Evolutionary conservation across 345 rosid genomes (phyloP).

Genomic region (Psidium guajava): DNA sequence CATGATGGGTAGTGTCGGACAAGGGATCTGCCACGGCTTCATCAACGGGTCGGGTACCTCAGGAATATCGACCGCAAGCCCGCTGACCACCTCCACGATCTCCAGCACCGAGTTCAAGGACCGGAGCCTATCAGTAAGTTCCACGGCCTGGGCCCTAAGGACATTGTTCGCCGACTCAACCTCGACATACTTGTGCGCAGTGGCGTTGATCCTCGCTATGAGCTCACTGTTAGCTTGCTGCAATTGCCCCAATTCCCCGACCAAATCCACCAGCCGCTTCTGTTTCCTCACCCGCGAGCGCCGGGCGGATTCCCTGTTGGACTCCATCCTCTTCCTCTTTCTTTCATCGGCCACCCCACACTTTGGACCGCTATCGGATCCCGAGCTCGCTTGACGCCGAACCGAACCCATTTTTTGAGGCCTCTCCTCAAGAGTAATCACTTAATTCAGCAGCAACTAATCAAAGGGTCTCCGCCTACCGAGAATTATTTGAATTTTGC

Average conservation of each 20-base stretch:
- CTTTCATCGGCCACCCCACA: conserved; percentile 35
- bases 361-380: conserved; percentile 50
- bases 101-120: conserved; percentile 23
- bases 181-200: conserved; percentile 21
- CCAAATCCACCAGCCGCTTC: conserved; percentile 50
- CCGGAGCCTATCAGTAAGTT: conserved; percentile 52
- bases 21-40: conserved; percentile 55
- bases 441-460: not conserved
- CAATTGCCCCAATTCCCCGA: conserved; percentile 33
- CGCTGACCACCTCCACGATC: conserved; percentile 50
- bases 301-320: conserved; percentile 84
- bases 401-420: conserved; percentile 22
- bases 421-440: not conserved
- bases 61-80: conserved; percentile 44
- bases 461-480: not conserved
- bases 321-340: conserved; percentile 83
- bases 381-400: conserved; percentile 40
- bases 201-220: conserved; percentile 13
- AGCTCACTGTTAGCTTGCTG: conserved; percentile 33
- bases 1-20: conserved; percentile 32
- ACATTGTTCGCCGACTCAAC: conserved; percentile 49
- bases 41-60: conserved; percentile 48
- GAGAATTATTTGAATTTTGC: not conserved
- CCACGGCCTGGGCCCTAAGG: conserved; percentile 54
- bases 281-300: conserved; percentile 78